These are phyloP conservation scores for Picea glauca DNA, from an alignment of 75 land plant genomes.

Conservation along the genomic window DNA sequence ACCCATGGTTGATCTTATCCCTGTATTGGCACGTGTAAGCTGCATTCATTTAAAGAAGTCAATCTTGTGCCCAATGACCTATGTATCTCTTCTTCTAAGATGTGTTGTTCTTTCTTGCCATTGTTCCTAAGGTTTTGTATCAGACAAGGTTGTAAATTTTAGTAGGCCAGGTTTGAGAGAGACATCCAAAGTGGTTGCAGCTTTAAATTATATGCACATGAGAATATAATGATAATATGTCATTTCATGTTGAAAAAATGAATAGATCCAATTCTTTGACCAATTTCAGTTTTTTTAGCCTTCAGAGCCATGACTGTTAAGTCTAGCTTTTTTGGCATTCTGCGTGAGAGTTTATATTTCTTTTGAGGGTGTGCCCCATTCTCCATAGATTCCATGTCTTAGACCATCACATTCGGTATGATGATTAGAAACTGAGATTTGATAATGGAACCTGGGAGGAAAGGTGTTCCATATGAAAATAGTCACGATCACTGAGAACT, in stretches of 20 bases:
- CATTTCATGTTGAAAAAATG: neutral
- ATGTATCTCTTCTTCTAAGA: neutral
- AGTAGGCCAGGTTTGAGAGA: neutral
- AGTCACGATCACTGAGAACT: neutral
- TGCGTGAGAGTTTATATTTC: neutral
- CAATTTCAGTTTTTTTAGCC: neutral
- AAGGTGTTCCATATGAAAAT: neutral
- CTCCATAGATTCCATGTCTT: neutral
- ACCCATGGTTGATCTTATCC: neutral
- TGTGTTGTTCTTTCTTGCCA: neutral
- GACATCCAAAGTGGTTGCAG: neutral
- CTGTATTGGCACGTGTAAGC: neutral
- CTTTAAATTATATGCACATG: neutral
- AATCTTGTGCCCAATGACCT: neutral
- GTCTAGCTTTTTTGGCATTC: neutral
- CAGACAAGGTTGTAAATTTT: neutral
- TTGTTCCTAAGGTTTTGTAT: neutral
- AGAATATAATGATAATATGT: too few relatives aligned
- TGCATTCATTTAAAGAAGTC: constrained; percentile 1
- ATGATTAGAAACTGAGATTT: neutral
- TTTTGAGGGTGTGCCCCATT: neutral
- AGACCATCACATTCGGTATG: neutral
- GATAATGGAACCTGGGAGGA: neutral
- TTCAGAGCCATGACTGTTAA: neutral
- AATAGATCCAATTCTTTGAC: neutral